Evolutionary conservation across 1,139 yeast species (phyloP), one percentile per base, ranked within the genome.

Genomic region (Nematodospora anomalae): DNA sequence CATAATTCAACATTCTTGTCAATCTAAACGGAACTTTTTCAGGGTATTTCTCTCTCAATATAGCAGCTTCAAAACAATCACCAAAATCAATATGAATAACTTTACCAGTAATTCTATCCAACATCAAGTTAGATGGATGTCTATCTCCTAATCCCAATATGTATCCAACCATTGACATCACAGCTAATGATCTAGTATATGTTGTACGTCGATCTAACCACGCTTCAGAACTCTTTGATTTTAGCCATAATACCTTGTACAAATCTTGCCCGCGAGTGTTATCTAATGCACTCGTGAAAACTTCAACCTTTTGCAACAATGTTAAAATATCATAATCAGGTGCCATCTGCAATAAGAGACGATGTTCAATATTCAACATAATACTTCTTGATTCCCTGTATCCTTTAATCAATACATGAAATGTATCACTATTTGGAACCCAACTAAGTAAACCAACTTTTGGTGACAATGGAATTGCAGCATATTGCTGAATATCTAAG

Each of bases 51-150:
- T 92, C 98, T 50, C 99, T 78, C 44, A 94, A 66, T 38, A 92
- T 89, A 0, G 99, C 98, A 1, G 97, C 97, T 57, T 94, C 99
- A 56, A 94, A 94, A 74, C 99, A 94, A 58, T 94, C 99, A 49
- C 98, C 99, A 62, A 92, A 94, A 71, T 94, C 99, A 63, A 94
- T 90, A 57, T 94, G 99, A 28, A 92, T 76, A 31, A 94, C 96
- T 55, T 90, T 89, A 44, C 99, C 99, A 0, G 97, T 88, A 36
- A 82, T 77, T 49, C 97, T 72, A 57, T 90, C 96, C 62, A 94
- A 76, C 97, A 94, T 88, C 63, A 94, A 74, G 55, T 94, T 94
- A 21, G 97, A 87, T 18, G 98, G 98, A 62, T 94, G 99, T 48
- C 99, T 79, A 59, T 94, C 99, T 41, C 99, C 99, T 20, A 94